Conservation (phyloP, 768 basidiomycete genomes). For the Lactarius evosmus region DNA sequence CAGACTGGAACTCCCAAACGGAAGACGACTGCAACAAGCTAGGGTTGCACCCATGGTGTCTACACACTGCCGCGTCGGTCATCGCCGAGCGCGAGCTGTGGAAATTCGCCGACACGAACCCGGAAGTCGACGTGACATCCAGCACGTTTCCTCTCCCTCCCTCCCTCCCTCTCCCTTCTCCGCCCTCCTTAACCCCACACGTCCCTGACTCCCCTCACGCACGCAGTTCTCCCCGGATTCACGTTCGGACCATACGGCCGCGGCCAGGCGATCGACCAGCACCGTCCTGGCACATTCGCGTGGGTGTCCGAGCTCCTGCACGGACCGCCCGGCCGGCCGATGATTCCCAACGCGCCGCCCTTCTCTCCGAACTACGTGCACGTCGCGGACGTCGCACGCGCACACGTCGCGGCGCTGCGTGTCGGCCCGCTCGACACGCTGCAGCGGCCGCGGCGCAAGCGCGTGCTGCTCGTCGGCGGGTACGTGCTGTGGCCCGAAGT, state of each 20-base stretch:
- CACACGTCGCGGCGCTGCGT: conserved; percentile 18
- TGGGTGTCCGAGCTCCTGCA: conserved; percentile 20
- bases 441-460: conserved; percentile 6
- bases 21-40: conserved; percentile 10
- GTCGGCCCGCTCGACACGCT: conserved; percentile 7
- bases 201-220: background rate
- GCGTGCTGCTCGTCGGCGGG: conserved; percentile 21
- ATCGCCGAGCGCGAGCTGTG: conserved; percentile 25
- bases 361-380: conserved; percentile 25
- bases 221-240: conserved; percentile 18
- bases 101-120: conserved; percentile 20
- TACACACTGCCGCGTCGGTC: conserved; percentile 15
- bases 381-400: conserved; percentile 17
- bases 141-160: conserved; percentile 7
- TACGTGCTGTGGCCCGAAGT: conserved; percentile 21
- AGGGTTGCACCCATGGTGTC: conserved; percentile 23
- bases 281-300: conserved; percentile 17
- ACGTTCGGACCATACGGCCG: conserved; percentile 22
- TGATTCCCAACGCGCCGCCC: conserved; percentile 12
- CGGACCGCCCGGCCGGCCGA: conserved; percentile 15
- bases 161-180: background rate
- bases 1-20: conserved; percentile 24
- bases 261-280: conserved; percentile 13
- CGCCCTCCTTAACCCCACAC: too few relatives aligned
- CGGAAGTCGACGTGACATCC: conserved; percentile 17